A percentile compares a stretch with the other conserved stretches of the same genome.
Conservation (phyloP, 2,329 filamentous ascomycete species). For the Alternaria sp. region DNA sequence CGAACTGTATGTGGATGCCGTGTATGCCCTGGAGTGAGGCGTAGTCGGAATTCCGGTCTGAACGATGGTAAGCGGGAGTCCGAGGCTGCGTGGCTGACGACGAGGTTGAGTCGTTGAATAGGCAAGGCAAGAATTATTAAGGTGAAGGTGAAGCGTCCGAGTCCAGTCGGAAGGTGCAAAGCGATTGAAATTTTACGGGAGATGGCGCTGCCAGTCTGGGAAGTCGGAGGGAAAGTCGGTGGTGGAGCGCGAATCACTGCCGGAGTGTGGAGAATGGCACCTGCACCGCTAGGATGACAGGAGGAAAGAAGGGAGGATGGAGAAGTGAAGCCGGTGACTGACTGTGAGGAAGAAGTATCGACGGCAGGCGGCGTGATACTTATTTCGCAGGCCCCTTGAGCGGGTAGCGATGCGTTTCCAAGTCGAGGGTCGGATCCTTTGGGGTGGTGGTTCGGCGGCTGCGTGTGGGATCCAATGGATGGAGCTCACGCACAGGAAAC, state of each 20-base stretch:
- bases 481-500: constrained; percentile 17
- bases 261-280: constrained; percentile 30
- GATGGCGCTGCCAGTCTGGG: constrained; percentile 40
- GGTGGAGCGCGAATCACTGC: constrained; percentile 32
- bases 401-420: constrained; percentile 21
- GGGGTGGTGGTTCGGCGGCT: constrained; percentile 34
- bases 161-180: constrained; percentile 20
- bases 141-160: constrained; percentile 36
- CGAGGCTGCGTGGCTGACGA: constrained; percentile 41
- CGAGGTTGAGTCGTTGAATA: constrained; percentile 30
- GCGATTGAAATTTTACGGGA: constrained; percentile 15
- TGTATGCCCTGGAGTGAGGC: constrained; percentile 40
- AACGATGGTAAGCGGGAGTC: constrained; percentile 44
- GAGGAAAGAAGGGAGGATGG: constrained; percentile 29
- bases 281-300: constrained; percentile 41
- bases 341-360: constrained; percentile 30
- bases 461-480: constrained; percentile 39
- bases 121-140: constrained; percentile 35
- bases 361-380: constrained; percentile 41
- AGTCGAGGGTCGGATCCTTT: constrained; percentile 25
- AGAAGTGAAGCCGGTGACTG: constrained; percentile 38
- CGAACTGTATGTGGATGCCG: constrained; percentile 14
- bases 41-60: constrained; percentile 36
- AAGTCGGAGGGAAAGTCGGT: constrained; percentile 21
- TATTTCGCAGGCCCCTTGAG: constrained; percentile 29